Conservation (phyloP, 192 early-diverging fungal genomes). For the Entomortierella lignicola region DNA sequence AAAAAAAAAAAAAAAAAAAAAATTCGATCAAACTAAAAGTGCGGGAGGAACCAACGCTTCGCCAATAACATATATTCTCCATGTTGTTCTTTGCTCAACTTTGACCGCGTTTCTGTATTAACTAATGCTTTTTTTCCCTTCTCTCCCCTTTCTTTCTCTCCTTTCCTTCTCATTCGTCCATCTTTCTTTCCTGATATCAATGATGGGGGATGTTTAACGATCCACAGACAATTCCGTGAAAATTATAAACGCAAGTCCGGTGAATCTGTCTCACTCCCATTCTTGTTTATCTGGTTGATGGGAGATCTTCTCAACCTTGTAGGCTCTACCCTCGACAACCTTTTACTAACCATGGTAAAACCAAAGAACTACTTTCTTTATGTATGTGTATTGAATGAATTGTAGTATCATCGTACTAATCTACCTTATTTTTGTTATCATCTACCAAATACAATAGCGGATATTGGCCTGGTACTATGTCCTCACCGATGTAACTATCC, state of each 20-base stretch:
- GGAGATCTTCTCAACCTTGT: slow-evolving; percentile 80
- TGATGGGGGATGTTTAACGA: no score
- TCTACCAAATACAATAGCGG: slow-evolving; percentile 5
- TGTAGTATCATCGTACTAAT: no score
- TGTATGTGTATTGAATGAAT: no score
- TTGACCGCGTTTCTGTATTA: background rate
- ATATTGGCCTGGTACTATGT: slow-evolving; percentile 49
- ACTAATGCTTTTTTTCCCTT: background rate
- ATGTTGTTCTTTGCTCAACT: background rate
- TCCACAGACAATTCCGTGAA: slow-evolving; percentile 72
- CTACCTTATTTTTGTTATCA: no score
- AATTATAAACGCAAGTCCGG: slow-evolving; percentile 83
- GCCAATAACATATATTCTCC: background rate
- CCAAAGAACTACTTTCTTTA: background rate
- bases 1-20: background rate
- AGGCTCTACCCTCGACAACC: slow-evolving; percentile 75
- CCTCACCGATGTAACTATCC: slow-evolving; percentile 32
- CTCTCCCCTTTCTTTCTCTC: background rate
- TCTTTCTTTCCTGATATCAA: no score
- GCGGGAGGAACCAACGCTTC: background rate
- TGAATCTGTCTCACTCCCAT: slow-evolving; percentile 77
- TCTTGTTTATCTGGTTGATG: slow-evolving; percentile 79
- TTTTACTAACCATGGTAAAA: slow-evolving; percentile 74
- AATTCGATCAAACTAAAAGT: background rate
- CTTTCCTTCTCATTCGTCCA: no score